Base-by-base conservation (phyloP, 1,284 basidiomycete genomes). In the Moesziomyces globuligerus region DNA sequence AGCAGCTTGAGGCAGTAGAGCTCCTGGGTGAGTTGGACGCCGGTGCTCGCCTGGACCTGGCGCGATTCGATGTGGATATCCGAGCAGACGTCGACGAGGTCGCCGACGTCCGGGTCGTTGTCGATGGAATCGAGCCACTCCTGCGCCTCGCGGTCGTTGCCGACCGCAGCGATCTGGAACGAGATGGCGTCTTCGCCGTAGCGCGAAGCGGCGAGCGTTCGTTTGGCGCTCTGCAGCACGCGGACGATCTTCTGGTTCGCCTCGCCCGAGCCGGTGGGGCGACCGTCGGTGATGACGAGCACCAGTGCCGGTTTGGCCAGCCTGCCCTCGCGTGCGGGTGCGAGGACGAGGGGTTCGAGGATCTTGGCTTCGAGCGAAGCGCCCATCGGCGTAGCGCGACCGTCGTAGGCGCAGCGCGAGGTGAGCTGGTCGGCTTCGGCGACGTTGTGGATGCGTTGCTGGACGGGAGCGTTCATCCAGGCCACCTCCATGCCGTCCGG, bases 111-210 rank as follows among this genome's bases (percentile, higher is more conserved):
- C 15, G 56, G 57, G 32, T 78, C 61, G 38, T 71, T 67, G 48
- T 78, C 76, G 60, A 78, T 75, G n/a, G 46, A 57, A 36, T 78
- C 76, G 25, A 78, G 65, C 76, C 76, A 78, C 17, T 76, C 68
- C 20, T 76, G 74, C 3, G 76, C 76, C n/a, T 76, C 76, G 11
- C 54, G 24, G 39, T 78, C 76, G 47, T 78, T 78, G 15, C 76
- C 76, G 0, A 78, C 76, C 1, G 72, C 72, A 20, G 71, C 71
- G 46, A 78, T 76, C 29, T 69, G 66, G 67, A 78, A 60, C 15
- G 52, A 61, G 24, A 78, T 40, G 7, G 74, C 76, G 28, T 78
- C 74, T 32, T 69, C 74, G 39, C 76, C 76, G 28, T 75, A 76
- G 9, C 57, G 25, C 1, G 68, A 62, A 0, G 40, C 43, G 3